These are phyloP conservation scores for Rubia balearica DNA, from an alignment of 305 asterid genomes.

Conservation along the genomic window DNA sequence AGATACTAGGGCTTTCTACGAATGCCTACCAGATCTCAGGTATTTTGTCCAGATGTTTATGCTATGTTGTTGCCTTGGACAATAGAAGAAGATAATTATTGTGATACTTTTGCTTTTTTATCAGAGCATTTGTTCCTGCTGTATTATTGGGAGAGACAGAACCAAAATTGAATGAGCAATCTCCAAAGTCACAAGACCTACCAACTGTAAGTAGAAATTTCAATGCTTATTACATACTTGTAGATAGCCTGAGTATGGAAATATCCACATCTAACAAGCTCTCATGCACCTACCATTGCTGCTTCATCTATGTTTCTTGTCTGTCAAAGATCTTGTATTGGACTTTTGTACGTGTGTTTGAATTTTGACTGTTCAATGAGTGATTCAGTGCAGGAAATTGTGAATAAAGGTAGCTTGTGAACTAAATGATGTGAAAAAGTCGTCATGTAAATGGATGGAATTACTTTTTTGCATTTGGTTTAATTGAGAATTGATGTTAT, in stretches of 20 bases:
- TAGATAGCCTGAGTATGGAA: background rate
- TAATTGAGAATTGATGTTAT: background rate
- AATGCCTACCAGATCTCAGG: conserved; percentile 97
- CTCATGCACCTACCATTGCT: background rate
- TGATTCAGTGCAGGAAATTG: background rate
- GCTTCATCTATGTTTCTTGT: background rate
- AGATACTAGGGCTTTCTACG: conserved; percentile 94
- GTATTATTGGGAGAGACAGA: conserved; percentile 96
- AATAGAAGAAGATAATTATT: conserved; percentile 14
- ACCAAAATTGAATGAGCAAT: conserved; percentile 67
- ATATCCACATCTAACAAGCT: background rate
- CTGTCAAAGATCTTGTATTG: background rate
- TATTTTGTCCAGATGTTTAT: conserved; percentile 17
- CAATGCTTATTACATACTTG: background rate
- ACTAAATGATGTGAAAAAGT: background rate
- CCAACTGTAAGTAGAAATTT: conserved; percentile 45
- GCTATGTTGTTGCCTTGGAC: background rate
- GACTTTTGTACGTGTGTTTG: background rate
- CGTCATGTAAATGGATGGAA: background rate
- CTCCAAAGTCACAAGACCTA: conserved; percentile 71
- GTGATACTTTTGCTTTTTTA: conserved; percentile 23
- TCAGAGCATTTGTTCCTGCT: conserved; percentile 98
- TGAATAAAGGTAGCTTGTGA: background rate
- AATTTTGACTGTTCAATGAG: background rate
- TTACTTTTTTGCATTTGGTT: background rate